These are phyloP conservation scores for Myxozyma sirexii DNA, from an alignment of 805 yeast species.

Conservation along the genomic window DNA sequence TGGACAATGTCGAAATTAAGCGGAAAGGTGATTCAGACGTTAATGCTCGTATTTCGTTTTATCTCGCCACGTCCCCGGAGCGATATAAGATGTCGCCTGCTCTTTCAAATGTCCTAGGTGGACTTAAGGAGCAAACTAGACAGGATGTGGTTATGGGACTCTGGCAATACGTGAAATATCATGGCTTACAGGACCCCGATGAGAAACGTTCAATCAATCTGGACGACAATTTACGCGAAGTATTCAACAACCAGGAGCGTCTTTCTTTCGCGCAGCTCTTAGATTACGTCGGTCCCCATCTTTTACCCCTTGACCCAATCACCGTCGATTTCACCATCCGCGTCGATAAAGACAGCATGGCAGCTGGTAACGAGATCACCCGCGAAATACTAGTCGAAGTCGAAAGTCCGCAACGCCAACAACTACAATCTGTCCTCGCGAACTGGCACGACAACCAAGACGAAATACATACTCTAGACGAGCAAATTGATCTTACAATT, in stretches of 20 bases:
- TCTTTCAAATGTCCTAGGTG: slow-evolving; percentile 71
- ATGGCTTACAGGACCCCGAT: slow-evolving; percentile 61
- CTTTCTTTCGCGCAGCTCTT: slow-evolving; percentile 73
- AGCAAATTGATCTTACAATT: slow-evolving; percentile 50
- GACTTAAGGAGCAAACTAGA: slow-evolving; percentile 71
- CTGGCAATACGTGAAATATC: slow-evolving; percentile 76
- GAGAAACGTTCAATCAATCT: slow-evolving; percentile 58
- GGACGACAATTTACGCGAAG: slow-evolving; percentile 50
- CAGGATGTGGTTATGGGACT: slow-evolving; percentile 79
- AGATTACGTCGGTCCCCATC: slow-evolving; percentile 67
- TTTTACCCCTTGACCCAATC: slow-evolving; percentile 79
- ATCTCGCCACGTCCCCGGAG: slow-evolving; percentile 75
- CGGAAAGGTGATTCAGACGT: slow-evolving; percentile 72
- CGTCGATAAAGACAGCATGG: slow-evolving; percentile 73
- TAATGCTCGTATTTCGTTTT: slow-evolving; percentile 71
- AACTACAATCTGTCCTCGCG: slow-evolving; percentile 44
- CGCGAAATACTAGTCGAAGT: slow-evolving; percentile 71
- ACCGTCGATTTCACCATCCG: slow-evolving; percentile 71
- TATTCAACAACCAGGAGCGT: slow-evolving; percentile 53
- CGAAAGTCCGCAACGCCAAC: slow-evolving; percentile 44
- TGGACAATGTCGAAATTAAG: slow-evolving; percentile 84
- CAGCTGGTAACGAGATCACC: slow-evolving; percentile 48
- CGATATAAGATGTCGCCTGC: slow-evolving; percentile 65
- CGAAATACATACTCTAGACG: slow-evolving; percentile 49
- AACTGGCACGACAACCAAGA: slow-evolving; percentile 48